Evolutionary conservation across 257 asterid species (phyloP).

Genomic region (Oldenlandia corymbosa): DNA sequence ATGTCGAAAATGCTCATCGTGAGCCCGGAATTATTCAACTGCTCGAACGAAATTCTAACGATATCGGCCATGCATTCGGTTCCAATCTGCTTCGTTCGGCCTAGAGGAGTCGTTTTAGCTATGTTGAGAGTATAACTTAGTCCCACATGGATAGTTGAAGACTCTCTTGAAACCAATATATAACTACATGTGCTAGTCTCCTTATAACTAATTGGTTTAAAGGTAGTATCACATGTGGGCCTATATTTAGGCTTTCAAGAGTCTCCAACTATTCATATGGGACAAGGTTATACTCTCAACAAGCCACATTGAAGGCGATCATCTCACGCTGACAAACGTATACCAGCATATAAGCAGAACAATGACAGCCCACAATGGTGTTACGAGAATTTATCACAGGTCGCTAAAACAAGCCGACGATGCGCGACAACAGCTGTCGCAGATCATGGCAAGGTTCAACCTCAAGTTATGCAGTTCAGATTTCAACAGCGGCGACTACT

Average conservation of each 20-base stretch:
- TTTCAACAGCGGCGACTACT: constrained; percentile 92
- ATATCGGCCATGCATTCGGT: constrained; percentile 97
- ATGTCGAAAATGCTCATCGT: constrained; percentile 96
- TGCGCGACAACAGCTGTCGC: constrained; percentile 83
- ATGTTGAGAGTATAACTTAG: no score
- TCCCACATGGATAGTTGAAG: no score
- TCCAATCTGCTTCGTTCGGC: constrained; percentile 99
- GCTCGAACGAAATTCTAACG: constrained; percentile 93
- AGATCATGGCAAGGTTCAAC: constrained; percentile 86
- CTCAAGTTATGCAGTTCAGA: constrained; percentile 96
- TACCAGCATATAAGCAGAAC: constrained; percentile 95
- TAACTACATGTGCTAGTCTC: no score
- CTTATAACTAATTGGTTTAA: no score
- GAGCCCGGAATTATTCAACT: constrained; percentile 80
- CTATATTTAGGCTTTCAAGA: no score
- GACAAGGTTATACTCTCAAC: no score
- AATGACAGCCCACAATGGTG: constrained; percentile 97
- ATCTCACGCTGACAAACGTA: constrained; percentile 82
- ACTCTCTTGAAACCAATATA: no score
- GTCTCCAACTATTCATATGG: no score
- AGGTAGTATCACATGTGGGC: no score
- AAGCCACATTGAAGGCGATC: constrained; percentile 96
- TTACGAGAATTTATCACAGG: constrained; percentile 72
- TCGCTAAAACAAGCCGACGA: constrained; percentile 92
- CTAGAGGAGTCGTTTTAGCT: constrained; percentile 98